Evolutionary conservation across 2,329 filamentous ascomycete genomes (phyloP), one percentile per base, ranked within the genome.

Genomic region (Nothophaeocryptopus gaeumannii): DNA sequence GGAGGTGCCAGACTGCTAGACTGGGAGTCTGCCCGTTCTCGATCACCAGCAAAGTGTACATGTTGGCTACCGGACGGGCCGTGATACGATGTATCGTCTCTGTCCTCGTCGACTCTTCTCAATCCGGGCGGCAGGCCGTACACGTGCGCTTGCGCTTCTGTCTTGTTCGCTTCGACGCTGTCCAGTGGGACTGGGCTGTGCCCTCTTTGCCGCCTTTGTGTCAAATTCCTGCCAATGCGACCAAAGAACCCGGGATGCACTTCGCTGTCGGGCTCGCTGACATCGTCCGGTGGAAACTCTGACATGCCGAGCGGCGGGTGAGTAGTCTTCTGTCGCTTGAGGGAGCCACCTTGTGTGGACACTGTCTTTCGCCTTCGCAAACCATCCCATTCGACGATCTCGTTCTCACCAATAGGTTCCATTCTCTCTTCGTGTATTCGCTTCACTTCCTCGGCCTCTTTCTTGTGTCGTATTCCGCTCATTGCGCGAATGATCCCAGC

Each of bases 281-380:
- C 64, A 10, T 82, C 73, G 14, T 85, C 79, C 13, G 79, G 78
- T 0, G 90, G 89, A 65, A 96, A 88, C 32, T 82, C 83, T 0
- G 89, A 88, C 88, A 96, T 95, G 40, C 92, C 92, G 8, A 96
- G 73, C 0, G 90, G 90, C 1, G 87, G 88, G 64, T 93, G 88
- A 0, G 77, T 59, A 0, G 76, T 78, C 58, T 76, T 80, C 60
- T 70, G 63, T 14, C 72, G 72, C 38, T 68, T 66, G 12, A 79
- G 59, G 5, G 74, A 72, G 29, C 74, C 74, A 11, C 47, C 50
- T 36, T 51, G 49, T 36, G 53, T 60, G 50, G 38, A 82, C 5
- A 57, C 68, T 2, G 82, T 85, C 65, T 76, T 82, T 45, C 93
- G 80, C 61, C 90, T 79, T 62, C 92, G 81, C 44, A 99, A 72